These are phyloP conservation scores for Meredithiella fracta DNA, from an alignment of 2,329 filamentous ascomycete genomes.

Conservation along the genomic window DNA sequence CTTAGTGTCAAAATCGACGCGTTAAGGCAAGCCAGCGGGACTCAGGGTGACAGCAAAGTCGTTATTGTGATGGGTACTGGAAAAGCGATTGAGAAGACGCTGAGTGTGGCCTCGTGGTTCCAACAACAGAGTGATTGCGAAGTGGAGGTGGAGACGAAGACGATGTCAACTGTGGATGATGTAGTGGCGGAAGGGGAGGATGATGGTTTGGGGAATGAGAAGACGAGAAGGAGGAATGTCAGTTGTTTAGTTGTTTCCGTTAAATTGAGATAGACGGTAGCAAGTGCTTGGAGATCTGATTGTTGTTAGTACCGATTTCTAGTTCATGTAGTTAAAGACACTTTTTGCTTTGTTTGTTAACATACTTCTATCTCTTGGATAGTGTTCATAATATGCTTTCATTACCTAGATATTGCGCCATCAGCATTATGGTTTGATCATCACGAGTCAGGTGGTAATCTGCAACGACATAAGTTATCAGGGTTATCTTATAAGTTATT, in stretches of 20 bases:
- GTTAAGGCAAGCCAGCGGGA: slow-evolving; percentile 13
- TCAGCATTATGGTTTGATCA: too few relatives aligned
- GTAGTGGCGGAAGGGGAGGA: slow-evolving; percentile 28
- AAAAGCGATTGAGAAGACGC: slow-evolving; percentile 45
- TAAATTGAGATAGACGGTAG: background rate
- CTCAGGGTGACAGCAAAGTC: slow-evolving; percentile 19
- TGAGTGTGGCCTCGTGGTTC: slow-evolving; percentile 49
- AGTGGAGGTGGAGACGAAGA: slow-evolving; percentile 46
- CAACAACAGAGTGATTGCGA: slow-evolving; percentile 20
- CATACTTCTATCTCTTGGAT: too few relatives aligned
- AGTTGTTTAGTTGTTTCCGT: slow-evolving; percentile 32
- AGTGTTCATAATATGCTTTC: too few relatives aligned
- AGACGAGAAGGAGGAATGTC: slow-evolving; percentile 30
- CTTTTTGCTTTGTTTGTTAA: background rate
- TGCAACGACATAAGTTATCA: too few relatives aligned
- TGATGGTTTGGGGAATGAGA: slow-evolving; percentile 22
- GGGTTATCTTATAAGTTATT: too few relatives aligned
- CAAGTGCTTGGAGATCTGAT: background rate
- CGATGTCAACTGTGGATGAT: slow-evolving; percentile 51
- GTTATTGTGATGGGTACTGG: slow-evolving; percentile 50
- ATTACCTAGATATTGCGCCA: too few relatives aligned
- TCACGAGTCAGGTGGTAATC: too few relatives aligned
- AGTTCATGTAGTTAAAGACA: background rate
- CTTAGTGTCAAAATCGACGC: slow-evolving; percentile 31
- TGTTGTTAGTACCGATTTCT: background rate